Evolutionary conservation across 352 stramenopile genomes (phyloP).

Genomic region (Pythium sukuiense): DNA sequence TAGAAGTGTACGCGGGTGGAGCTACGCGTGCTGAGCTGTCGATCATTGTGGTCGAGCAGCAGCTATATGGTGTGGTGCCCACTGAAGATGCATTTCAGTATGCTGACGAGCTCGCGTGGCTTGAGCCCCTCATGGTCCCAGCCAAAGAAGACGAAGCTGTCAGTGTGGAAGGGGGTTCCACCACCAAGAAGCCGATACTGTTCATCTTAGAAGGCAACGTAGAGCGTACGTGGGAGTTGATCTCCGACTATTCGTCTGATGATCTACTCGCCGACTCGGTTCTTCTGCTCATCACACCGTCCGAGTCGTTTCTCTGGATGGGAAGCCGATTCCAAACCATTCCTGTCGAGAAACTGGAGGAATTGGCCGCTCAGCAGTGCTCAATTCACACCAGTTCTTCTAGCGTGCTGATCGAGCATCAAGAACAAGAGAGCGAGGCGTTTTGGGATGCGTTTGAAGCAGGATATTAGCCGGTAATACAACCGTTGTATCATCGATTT

Average conservation of each 20-base stretch:
- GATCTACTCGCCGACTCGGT: constrained; percentile 38
- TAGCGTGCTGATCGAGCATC: constrained; percentile 16
- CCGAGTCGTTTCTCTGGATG: constrained; percentile 44
- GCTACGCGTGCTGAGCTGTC: background rate
- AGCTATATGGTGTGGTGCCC: background rate
- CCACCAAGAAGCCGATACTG: constrained; percentile 26
- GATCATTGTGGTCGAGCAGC: background rate
- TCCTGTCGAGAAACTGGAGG: background rate
- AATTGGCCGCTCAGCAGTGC: background rate
- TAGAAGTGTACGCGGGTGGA: constrained; percentile 21
- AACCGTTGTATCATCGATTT: background rate
- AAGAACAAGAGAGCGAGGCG: constrained; percentile 44
- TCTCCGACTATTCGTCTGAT: constrained; percentile 66
- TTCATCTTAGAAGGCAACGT: constrained; percentile 38
- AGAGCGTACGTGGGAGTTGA: constrained; percentile 40
- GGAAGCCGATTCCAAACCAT: constrained; percentile 7
- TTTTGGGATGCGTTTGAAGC: constrained; percentile 65
- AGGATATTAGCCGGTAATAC: constrained; percentile 40
- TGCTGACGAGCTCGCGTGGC: constrained; percentile 40
- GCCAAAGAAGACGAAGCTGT: background rate
- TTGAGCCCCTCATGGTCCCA: background rate
- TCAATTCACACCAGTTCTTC: background rate
- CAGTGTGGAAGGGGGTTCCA: background rate
- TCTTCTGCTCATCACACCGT: constrained; percentile 33
- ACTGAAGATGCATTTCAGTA: constrained; percentile 40